A percentile compares a stretch with the other conserved stretches of the same genome.
These are phyloP conservation scores for Astragalus membranaceus DNA, from an alignment of 306 rosid genomes.

Conservation along the genomic window DNA sequence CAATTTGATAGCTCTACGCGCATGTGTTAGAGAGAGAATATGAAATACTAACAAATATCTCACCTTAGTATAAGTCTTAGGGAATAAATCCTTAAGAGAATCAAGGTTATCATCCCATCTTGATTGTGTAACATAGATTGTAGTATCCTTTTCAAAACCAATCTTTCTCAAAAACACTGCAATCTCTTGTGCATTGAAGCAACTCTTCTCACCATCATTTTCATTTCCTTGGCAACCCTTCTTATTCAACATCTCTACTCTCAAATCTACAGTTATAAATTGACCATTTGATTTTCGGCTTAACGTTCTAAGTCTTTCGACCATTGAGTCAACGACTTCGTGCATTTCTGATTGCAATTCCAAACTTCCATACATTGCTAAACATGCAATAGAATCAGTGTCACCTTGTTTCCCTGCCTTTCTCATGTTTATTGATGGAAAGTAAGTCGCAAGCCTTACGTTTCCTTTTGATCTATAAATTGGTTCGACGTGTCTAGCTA, in stretches of 20 bases:
- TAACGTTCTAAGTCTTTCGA: conserved; percentile 71
- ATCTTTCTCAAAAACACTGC: conserved; percentile 77
- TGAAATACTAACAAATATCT: conserved; percentile 8
- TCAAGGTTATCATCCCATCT: conserved; percentile 87
- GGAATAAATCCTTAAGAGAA: conserved; percentile 80
- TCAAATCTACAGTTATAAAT: conserved; percentile 81
- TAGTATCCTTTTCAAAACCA: conserved; percentile 77
- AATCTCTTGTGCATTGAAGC: conserved; percentile 73
- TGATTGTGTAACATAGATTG: conserved; percentile 85
- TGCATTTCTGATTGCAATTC: conserved; percentile 68
- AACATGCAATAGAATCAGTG: conserved; percentile 66
- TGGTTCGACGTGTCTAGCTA: conserved; percentile 69
- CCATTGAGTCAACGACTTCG: conserved; percentile 77
- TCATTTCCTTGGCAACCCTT: conserved; percentile 71
- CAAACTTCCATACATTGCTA: conserved; percentile 94
- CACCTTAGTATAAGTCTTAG: conserved; percentile 91
- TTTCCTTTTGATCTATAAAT: conserved; percentile 63
- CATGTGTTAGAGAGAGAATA: not conserved
- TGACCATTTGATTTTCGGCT: conserved; percentile 85
- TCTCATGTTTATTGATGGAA: conserved; percentile 87
- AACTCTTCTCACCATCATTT: conserved; percentile 56
- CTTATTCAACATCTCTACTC: conserved; percentile 74
- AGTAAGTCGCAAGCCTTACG: conserved; percentile 83
- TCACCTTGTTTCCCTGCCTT: conserved; percentile 47
- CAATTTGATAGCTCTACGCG: not conserved